A percentile compares a stretch with the other conserved stretches of the same genome.
Conservation (phyloP, 73 alveolate species). For the Vitrella brassicaformis region DNA sequence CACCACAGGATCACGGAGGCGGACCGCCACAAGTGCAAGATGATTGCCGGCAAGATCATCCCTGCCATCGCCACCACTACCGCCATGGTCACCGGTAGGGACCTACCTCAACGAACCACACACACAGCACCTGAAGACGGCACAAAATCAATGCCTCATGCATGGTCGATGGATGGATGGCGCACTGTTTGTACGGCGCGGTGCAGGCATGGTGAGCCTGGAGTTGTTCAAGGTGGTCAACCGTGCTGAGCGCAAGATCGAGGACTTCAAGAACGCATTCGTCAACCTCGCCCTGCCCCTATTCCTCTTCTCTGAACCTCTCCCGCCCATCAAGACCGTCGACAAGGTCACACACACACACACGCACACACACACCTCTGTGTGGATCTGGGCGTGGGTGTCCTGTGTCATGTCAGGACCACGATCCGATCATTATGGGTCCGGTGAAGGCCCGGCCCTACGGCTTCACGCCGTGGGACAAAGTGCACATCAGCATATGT, state of each 20-base stretch:
- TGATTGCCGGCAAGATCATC: slow-evolving; percentile 96
- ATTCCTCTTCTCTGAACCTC: slow-evolving; percentile 45
- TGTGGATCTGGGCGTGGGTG: too few relatives aligned
- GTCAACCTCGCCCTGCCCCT: slow-evolving; percentile 76
- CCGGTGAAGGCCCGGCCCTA: slow-evolving; percentile 30
- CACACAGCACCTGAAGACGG: too few relatives aligned
- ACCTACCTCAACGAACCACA: too few relatives aligned
- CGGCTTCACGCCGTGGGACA: slow-evolving; percentile 38
- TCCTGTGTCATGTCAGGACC: too few relatives aligned
- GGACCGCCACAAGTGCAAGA: slow-evolving; percentile 73
- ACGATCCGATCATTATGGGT: slow-evolving; percentile 28
- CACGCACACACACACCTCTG: too few relatives aligned
- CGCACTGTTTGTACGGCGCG: too few relatives aligned
- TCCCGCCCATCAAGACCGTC: slow-evolving; percentile 28
- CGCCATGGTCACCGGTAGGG: slow-evolving; percentile 96
- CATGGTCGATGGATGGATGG: too few relatives aligned
- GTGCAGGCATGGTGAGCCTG: not conserved
- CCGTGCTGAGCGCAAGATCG: slow-evolving; percentile 1
- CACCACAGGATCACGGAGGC: slow-evolving; percentile 72
- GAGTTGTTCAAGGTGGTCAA: not conserved
- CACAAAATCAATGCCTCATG: too few relatives aligned
- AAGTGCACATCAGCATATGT: slow-evolving; percentile 1
- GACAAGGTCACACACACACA: too few relatives aligned
- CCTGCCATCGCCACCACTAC: slow-evolving; percentile 99
- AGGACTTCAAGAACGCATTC: slow-evolving; percentile 75